phyloP scores from a whole-genome alignment of 2,329 filamentous ascomycete genomes.

The Penicillium sp. region DNA sequence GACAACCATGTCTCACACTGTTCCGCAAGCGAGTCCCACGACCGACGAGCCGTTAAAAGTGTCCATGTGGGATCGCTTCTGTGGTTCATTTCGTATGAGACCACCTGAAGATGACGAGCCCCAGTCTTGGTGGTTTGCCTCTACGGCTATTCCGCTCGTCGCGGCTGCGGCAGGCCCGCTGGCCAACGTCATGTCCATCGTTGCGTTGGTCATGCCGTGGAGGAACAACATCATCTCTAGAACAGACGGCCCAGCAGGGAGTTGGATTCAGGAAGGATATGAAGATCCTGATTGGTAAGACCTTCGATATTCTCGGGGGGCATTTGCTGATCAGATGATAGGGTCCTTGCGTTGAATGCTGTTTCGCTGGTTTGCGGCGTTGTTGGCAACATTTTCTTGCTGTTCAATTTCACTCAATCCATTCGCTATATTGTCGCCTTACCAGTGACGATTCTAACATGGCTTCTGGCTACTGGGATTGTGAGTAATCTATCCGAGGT shows the following conservation, averaged over 20 bases:
- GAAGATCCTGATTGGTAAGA: constrained; percentile 64
- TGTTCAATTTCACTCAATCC: constrained; percentile 78
- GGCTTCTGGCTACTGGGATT: constrained; percentile 60
- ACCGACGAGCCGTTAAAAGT: neutral
- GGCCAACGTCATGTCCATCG: constrained; percentile 82
- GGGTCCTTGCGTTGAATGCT: constrained; percentile 69
- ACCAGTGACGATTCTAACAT: constrained; percentile 74
- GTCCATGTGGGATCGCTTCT: constrained; percentile 19
- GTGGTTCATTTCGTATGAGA: constrained; percentile 29
- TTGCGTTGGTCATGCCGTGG: constrained; percentile 77
- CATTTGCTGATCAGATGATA: constrained; percentile 25
- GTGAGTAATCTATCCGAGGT: constrained; percentile 37
- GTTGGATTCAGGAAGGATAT: constrained; percentile 50
- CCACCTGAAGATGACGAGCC: constrained; percentile 41
- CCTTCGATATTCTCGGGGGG: neutral
- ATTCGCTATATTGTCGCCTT: constrained; percentile 77
- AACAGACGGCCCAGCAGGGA: constrained; percentile 43
- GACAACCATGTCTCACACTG: constrained; percentile 15
- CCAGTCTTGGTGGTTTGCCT: constrained; percentile 48
- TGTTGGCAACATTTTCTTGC: constrained; percentile 70
- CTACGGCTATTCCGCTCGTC: constrained; percentile 62
- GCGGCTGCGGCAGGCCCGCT: constrained; percentile 80
- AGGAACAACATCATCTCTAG: constrained; percentile 49
- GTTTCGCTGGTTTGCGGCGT: constrained; percentile 70
- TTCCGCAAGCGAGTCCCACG: constrained; percentile 2